Evolutionary conservation across 2,329 filamentous ascomycete genomes (phyloP).

Genomic region (Albifimbria verrucaria): DNA sequence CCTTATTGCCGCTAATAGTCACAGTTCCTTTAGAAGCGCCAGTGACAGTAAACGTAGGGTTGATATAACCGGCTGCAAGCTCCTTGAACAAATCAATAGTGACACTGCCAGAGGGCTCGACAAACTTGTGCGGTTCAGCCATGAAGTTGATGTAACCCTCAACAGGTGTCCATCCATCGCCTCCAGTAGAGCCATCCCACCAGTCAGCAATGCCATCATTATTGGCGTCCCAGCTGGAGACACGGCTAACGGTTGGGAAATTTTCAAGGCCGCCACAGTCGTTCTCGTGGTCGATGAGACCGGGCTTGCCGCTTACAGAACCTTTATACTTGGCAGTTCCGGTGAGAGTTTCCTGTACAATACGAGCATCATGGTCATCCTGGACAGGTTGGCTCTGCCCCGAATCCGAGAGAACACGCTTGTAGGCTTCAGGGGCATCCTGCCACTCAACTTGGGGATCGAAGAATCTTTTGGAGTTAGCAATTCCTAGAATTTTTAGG

Average conservation of each 20-base stretch:
- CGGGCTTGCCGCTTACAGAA: slow-evolving; percentile 22
- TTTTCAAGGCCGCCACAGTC: slow-evolving; percentile 30
- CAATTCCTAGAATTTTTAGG: no score
- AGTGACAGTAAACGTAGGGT: slow-evolving; percentile 3
- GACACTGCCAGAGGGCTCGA: slow-evolving; percentile 17
- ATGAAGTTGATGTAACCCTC: slow-evolving; percentile 32
- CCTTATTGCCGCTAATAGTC: slow-evolving; percentile 1
- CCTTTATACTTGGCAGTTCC: slow-evolving; percentile 27
- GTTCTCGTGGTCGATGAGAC: slow-evolving; percentile 27
- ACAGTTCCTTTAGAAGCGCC: background rate
- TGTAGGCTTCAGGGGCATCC: slow-evolving; percentile 28
- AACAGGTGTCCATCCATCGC: slow-evolving; percentile 25
- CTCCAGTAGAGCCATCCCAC: slow-evolving; percentile 29
- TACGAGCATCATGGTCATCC: slow-evolving; percentile 29
- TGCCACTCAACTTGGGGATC: slow-evolving; percentile 25
- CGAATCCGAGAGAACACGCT: slow-evolving; percentile 28
- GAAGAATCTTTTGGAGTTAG: no score
- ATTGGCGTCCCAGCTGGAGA: slow-evolving; percentile 25
- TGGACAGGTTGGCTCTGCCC: slow-evolving; percentile 25
- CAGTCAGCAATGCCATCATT: slow-evolving; percentile 30
- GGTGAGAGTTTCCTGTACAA: slow-evolving; percentile 25
- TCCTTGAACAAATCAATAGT: slow-evolving; percentile 21
- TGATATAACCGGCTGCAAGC: slow-evolving; percentile 17
- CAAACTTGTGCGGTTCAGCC: slow-evolving; percentile 29
- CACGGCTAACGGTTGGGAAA: slow-evolving; percentile 22